Percentiles rank a stretch among this genome's conserved stretches.
Evolutionary conservation across 805 yeast genomes (phyloP).

Genomic region (Scheffersomyces ergatensis): DNA sequence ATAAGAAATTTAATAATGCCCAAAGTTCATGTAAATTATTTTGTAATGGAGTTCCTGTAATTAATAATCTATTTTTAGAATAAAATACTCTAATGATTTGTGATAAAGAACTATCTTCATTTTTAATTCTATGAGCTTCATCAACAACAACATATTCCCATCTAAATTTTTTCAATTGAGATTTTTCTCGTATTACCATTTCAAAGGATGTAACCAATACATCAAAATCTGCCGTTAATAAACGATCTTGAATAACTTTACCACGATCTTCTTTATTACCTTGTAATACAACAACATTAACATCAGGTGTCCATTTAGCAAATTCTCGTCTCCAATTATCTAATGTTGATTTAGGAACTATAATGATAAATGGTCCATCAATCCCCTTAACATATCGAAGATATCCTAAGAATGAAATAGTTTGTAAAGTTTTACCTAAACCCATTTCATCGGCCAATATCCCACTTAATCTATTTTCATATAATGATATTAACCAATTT

Average conservation of each 20-base stretch:
- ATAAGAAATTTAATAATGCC: slow-evolving; percentile 73
- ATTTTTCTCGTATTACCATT: slow-evolving; percentile 72
- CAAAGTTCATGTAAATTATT: slow-evolving; percentile 77
- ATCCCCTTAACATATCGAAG: slow-evolving; percentile 58
- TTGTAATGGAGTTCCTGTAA: slow-evolving; percentile 82
- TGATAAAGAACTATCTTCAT: slow-evolving; percentile 69
- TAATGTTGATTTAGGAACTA: slow-evolving; percentile 77
- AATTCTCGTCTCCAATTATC: slow-evolving; percentile 82
- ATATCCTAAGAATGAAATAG: slow-evolving; percentile 73
- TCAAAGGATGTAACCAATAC: slow-evolving; percentile 73
- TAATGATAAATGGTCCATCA: slow-evolving; percentile 71
- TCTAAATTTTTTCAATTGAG: slow-evolving; percentile 60
- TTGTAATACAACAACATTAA: slow-evolving; percentile 64
- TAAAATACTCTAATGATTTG: slow-evolving; percentile 74
- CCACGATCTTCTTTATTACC: slow-evolving; percentile 73
- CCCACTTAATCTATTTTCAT: slow-evolving; percentile 69
- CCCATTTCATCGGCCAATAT: slow-evolving; percentile 89
- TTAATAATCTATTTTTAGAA: slow-evolving; percentile 65
- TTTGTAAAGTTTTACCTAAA: slow-evolving; percentile 76
- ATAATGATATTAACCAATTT: slow-evolving; percentile 71
- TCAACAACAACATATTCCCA: slow-evolving; percentile 81
- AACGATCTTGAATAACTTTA: slow-evolving; percentile 46
- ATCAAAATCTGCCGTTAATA: slow-evolving; percentile 65
- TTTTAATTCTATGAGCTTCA: slow-evolving; percentile 82
- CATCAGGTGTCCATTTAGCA: slow-evolving; percentile 77